Evolutionary conservation across 164 flowering plant species (phyloP).

Genomic region (Piper betle): DNA sequence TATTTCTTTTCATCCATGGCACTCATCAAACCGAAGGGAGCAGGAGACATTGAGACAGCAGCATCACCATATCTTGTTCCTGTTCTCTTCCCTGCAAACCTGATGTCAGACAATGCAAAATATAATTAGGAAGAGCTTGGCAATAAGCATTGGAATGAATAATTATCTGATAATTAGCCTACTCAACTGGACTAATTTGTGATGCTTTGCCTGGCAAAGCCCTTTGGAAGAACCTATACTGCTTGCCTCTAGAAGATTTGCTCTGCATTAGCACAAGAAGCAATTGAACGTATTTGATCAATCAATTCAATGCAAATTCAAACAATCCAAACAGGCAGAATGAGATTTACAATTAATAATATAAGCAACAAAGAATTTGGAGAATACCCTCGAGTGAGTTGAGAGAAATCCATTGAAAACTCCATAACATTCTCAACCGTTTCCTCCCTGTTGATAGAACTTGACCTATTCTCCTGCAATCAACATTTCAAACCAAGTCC

Average conservation of each 20-base stretch:
- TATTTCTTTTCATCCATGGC: neutral
- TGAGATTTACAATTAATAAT: no score
- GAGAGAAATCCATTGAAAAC: conserved; percentile 54
- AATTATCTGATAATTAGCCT: neutral
- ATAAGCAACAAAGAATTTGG: neutral
- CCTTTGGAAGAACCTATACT: conserved; percentile 26
- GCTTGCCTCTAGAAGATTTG: conserved; percentile 31
- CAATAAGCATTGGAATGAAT: neutral
- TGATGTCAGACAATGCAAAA: conserved; percentile 9
- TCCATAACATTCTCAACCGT: conserved; percentile 35
- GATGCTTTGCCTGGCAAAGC: conserved; percentile 32
- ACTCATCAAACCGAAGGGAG: neutral
- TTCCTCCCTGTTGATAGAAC: conserved; percentile 13
- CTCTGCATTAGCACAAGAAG: conserved; percentile 24
- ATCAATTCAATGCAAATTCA: no score
- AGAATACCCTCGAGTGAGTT: conserved; percentile 32
- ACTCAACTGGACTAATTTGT: conserved; percentile 36
- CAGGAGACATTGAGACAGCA: conserved; percentile 3
- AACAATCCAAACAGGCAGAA: neutral
- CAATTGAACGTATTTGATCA: neutral
- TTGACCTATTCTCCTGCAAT: conserved; percentile 24
- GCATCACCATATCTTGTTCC: conserved; percentile 21
- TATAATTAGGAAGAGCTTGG: neutral
- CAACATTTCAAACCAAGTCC: conserved; percentile 3
- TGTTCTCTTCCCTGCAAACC: conserved; percentile 39